Conservation (phyloP, 768 basidiomycete genomes). For the Fomitopsis serialis region DNA sequence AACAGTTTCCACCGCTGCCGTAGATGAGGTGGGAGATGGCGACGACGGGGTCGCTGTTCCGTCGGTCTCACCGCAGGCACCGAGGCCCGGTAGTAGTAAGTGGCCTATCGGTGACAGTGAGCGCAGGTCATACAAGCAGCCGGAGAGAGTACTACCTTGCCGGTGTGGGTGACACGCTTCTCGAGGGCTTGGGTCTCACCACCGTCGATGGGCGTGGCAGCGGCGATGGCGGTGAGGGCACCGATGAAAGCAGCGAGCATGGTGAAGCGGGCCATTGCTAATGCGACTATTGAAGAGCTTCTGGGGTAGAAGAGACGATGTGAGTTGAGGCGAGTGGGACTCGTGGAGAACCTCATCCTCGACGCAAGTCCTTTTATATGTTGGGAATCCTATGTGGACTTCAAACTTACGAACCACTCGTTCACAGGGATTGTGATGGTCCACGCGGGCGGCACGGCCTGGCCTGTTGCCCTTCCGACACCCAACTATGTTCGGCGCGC, state of each 20-base stretch:
- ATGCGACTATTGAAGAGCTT: background rate
- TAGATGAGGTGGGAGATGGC: conserved; percentile 56
- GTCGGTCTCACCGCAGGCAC: conserved; percentile 55
- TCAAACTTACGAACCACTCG: no score
- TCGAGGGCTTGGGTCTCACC: conserved; percentile 30
- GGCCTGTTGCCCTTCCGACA: no score
- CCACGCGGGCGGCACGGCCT: no score
- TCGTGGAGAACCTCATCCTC: no score
- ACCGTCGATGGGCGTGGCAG: conserved; percentile 43
- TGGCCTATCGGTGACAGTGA: background rate
- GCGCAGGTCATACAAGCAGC: background rate
- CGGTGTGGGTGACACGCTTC: conserved; percentile 44
- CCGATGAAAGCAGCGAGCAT: conserved; percentile 33
- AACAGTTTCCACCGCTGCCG: conserved; percentile 50
- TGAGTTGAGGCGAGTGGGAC: background rate
- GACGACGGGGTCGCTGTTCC: conserved; percentile 48
- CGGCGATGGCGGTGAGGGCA: conserved; percentile 33
- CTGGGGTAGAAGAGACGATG: background rate
- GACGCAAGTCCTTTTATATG: no score
- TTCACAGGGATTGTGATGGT: no score
- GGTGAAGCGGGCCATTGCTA: conserved; percentile 31
- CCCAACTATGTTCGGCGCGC: no score
- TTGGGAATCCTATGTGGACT: no score
- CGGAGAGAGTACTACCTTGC: conserved; percentile 37
- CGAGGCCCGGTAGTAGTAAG: conserved; percentile 63